Evolutionary conservation across 495 filamentous ascomycete species (phyloP), one percentile per base, ranked within the genome.

Genomic region (Chaetomium fimeti): DNA sequence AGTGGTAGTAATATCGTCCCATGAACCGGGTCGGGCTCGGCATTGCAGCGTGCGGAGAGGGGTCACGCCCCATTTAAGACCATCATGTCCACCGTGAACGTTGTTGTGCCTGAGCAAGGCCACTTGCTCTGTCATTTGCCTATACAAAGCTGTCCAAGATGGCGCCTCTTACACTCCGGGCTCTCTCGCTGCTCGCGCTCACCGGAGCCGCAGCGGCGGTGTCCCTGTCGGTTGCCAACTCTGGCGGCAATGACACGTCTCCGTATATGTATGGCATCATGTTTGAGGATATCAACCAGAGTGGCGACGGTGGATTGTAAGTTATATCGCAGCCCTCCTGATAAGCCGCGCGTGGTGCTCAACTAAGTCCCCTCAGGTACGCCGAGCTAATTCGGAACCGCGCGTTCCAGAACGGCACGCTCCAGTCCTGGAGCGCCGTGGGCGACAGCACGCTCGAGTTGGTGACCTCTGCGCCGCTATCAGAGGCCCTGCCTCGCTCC

Each of bases 341-440:
- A 48, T 52, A 20, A 24, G 18, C 15, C 3, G 2, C 5, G 40
- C 8, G 0, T 22, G 20, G 2, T 55, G 9, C 52, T n/a, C 27
- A 18, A 18, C 52, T 55, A 20, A 20, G 3, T 2, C 15, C 11
- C 11, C 16, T 15, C 16, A 84, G 91, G 45, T 91, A 92, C 67
- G 89, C 87, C 32, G 88, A 92, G 68, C 72, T 92, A 16, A 85
- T 91, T 29, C 79, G 79, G 32, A 92, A 92, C 73, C 84, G 89
- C 55, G 89, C 88, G n/a, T 91, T 92, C 64, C 78, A 81, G 48
- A 65, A 67, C 36, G 72, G 66, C 59, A 79, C 77, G 12, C 74
- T 88, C 24, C 80, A 82, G 1, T 78, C 69, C 9, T 90, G 88
- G 81, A 74, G 79, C 22, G 66, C 84, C 11, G 74, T 90, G 43